Evolutionary conservation across 2,329 filamentous ascomycete species (phyloP).

Genomic region (Colletotrichum sp.): DNA sequence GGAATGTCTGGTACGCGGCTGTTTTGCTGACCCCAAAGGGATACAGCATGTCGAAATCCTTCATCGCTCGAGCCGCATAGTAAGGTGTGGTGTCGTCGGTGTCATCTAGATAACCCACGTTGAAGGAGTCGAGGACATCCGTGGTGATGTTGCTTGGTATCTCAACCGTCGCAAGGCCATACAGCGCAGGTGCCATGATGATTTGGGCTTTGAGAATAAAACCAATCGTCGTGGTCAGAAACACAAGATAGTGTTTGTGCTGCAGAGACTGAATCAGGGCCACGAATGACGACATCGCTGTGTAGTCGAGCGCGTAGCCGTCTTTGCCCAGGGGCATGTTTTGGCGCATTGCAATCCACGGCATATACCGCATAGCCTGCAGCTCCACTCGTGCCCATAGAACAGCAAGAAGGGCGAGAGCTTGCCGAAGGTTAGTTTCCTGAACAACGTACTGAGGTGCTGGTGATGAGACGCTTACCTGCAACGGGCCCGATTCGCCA

Average conservation of each 20-base stretch:
- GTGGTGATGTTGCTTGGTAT: neutral
- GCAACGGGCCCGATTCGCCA: slow-evolving; percentile 5
- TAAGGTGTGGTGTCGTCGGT: neutral
- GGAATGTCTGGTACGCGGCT: neutral
- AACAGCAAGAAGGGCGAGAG: neutral
- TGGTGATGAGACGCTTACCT: neutral
- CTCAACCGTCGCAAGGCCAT: neutral
- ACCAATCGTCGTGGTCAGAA: neutral
- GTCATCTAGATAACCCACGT: neutral
- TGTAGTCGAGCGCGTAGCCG: neutral
- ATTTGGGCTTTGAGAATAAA: neutral
- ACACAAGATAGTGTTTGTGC: neutral
- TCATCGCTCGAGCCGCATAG: neutral
- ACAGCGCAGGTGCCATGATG: neutral
- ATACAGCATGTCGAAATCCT: neutral
- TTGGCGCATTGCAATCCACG: neutral
- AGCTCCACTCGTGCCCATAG: slow-evolving; percentile 5
- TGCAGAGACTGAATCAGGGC: neutral
- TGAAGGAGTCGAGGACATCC: neutral
- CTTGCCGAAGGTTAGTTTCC: neutral
- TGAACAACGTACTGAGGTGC: neutral
- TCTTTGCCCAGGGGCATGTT: neutral
- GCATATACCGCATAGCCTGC: slow-evolving; percentile 2
- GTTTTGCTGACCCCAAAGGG: neutral
- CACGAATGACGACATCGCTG: neutral